Percentiles rank a stretch among this genome's conserved stretches.
phyloP scores from a whole-genome alignment of 805 yeast species.

The Kodamaea nitidulidarum region DNA sequence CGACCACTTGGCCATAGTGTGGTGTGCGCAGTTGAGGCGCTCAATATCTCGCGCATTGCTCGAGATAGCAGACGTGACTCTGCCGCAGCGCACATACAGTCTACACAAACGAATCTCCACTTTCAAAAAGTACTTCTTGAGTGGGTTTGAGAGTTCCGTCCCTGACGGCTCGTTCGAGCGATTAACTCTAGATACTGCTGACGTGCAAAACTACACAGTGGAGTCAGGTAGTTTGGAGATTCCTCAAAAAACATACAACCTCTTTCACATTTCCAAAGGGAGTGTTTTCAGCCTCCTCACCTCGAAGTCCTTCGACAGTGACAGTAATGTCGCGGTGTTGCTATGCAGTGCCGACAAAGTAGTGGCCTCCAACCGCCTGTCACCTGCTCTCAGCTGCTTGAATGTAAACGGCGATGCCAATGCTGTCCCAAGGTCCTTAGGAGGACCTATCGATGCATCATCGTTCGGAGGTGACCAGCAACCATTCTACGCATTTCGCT shows the following conservation, averaged over 20 bases:
- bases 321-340: conserved; percentile 16
- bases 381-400: conserved; percentile 48
- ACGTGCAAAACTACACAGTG: neutral
- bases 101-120: conserved; percentile 55
- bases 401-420: conserved; percentile 37
- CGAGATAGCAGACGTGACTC: conserved; percentile 50
- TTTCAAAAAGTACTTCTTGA: conserved; percentile 42
- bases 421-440: conserved; percentile 50
- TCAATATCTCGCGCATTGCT: conserved; percentile 56
- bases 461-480: conserved; percentile 46
- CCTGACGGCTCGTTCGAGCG: neutral
- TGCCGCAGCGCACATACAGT: conserved; percentile 48
- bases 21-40: conserved; percentile 87
- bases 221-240: conserved; percentile 5
- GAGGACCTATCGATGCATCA: conserved; percentile 45
- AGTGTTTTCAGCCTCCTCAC: conserved; percentile 19
- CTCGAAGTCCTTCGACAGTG: conserved; percentile 13
- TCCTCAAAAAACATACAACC: conserved; percentile 1
- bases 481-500: conserved; percentile 49
- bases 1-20: conserved; percentile 91
- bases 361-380: too few species aligned
- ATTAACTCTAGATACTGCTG: conserved; percentile 9
- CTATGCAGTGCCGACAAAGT: conserved; percentile 10
- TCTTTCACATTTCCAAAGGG: neutral
- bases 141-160: conserved; percentile 18